A percentile compares a stretch with the other conserved stretches of the same genome.
Conservation (phyloP, 495 filamentous ascomycete species). For the Glarea lozoyensis region DNA sequence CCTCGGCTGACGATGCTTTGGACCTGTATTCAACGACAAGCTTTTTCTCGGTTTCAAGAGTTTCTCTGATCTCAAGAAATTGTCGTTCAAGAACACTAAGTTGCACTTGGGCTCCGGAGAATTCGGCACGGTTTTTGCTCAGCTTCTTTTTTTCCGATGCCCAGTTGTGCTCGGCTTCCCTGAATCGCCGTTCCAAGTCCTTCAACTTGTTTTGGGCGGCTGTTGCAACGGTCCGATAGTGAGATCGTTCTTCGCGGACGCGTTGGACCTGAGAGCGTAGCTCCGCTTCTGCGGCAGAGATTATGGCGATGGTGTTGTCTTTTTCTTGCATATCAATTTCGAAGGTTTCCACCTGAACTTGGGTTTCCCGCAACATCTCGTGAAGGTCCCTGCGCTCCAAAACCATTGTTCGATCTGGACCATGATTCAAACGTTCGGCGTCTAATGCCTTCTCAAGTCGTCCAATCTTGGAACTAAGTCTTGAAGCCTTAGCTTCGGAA, state of each 20-base stretch:
- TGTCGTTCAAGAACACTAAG: too few relatives aligned
- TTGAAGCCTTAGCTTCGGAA: constrained; percentile 20
- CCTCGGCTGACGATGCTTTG: too few relatives aligned
- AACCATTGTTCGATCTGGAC: constrained; percentile 25
- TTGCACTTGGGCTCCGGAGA: too few relatives aligned
- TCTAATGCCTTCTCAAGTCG: constrained; percentile 46
- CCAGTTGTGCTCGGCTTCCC: constrained; percentile 30
- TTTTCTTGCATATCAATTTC: constrained; percentile 29
- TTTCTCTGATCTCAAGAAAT: too few relatives aligned
- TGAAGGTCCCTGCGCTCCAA: constrained; percentile 27
- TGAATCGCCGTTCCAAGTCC: constrained; percentile 34
- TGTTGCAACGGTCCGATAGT: constrained; percentile 38
- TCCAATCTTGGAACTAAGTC: constrained; percentile 23
- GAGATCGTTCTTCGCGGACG: constrained; percentile 50
- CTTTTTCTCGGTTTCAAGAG: too few relatives aligned
- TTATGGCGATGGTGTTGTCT: constrained; percentile 42
- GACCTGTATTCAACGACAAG: too few relatives aligned
- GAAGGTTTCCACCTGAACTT: constrained; percentile 32
- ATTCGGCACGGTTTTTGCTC: too few relatives aligned
- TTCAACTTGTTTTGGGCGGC: constrained; percentile 29
- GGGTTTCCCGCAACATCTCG: constrained; percentile 31
- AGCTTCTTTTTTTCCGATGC: constrained; percentile 36
- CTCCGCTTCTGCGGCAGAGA: constrained; percentile 36
- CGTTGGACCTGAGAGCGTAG: constrained; percentile 46
- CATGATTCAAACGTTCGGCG: constrained; percentile 30